Base-by-base conservation (phyloP, 176 grass and related monocot species). In the Urochloa ruziziensis region DNA sequence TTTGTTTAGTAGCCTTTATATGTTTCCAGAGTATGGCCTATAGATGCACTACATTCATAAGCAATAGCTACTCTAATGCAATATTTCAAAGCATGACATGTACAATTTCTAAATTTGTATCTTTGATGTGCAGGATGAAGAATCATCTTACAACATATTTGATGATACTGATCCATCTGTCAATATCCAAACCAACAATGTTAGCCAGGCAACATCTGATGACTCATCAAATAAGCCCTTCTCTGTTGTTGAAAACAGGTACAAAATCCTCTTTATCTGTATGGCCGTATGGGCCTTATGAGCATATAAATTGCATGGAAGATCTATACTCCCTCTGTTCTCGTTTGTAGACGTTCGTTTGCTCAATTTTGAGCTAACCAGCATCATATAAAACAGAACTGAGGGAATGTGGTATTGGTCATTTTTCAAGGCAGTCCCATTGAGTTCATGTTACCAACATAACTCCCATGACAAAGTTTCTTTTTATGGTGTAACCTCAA, bases 81-180 rank as follows among this genome's bases (percentile, higher is more conserved):
- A n/a, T 62, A 54, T 75, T 70, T 61, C 32, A 32, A 25, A 42
- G 25, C 27, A 54, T 62, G 4, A 10, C n/a, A 40, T n/a, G n/a
- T n/a, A n/a, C n/a, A n/a, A n/a, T n/a, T n/a, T n/a, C n/a, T n/a
- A n/a, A n/a, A n/a, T n/a, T n/a, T 33, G 5, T 82, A 23, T 84
- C 54, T 49, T 77, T 67, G 71, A 70, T 17, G 18, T 79, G 65
- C 77, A 93, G 91, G 91, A 81, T 78, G 66, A 90, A 62, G 84
- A 90, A 76, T 78, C 67, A 75, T 80, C 79, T 74, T 84, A 76
- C 40, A 82, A 79, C 57, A 17, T 82, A 33, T 60, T 66, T 82
- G 70, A 62, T 79, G 60, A 83, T 53, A n/a, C 81, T 10, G 34
- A 81, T 84, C 35, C 70, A 32, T 42, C 62, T 81, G 44, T 25